Base-by-base conservation (phyloP, 768 basidiomycete genomes). In the Hortiboletus campestris region DNA sequence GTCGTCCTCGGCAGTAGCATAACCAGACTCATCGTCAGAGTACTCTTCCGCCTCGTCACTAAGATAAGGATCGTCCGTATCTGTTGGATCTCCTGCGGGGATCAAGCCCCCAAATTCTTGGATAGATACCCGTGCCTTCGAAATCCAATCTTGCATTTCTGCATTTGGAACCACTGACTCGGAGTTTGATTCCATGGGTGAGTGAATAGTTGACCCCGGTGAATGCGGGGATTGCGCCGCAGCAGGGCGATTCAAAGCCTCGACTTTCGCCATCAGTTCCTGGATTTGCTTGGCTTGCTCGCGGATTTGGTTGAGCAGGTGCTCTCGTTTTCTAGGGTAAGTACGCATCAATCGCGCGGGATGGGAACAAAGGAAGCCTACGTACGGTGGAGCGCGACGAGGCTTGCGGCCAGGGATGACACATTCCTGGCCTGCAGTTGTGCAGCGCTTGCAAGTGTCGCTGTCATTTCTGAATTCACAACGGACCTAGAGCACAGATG, bases 341-440 rank as follows among this genome's bases (percentile, higher is more conserved):
- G 19, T 22, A 16, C 20, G 19, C 3, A 36, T 64, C 40, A 53
- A 55, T 29, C 28, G 13, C 10, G 29, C 7, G 12, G 13, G 12
- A 14, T 17, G 29, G 22, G n/a, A 34, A 32, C n/a, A 16, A 46
- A 36, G 42, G 25, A 14, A 45, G 16, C 42, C 20, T 22, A 74
- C 86, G 68, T 72, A 91, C 89, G 88, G 90, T 49, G 90, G 89
- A 6, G 85, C 80, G 44, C 85, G 78, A 53, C 89, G 85, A 65
- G 88, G 88, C 72, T 89, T 91, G 58, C 87, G 79, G n/a, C 89
- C 89, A n/a, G 89, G 89, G 47, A 88, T 89, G 40, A 85, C 73
- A 61, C 89, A 92, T 49, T 89, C 86, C 53, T 88, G 84, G 7
- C 81, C 82, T 11, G 85, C 86, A 56, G 82, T 81, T 51, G 80